phyloP scores from a whole-genome alignment of 2,329 filamentous ascomycete species.

The Aplosporella prunicola region DNA sequence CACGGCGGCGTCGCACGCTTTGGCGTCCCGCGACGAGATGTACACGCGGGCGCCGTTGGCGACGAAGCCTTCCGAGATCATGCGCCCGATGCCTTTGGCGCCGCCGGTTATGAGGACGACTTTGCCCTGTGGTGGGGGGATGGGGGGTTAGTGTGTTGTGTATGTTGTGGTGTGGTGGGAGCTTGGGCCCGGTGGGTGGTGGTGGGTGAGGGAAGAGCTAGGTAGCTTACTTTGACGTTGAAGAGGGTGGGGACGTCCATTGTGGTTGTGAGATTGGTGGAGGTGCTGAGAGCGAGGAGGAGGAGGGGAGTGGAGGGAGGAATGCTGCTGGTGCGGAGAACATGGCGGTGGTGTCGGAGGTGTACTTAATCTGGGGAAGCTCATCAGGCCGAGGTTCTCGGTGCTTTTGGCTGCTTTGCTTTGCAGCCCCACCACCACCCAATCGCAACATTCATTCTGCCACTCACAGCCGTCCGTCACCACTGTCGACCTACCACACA shows the following conservation, averaged over 20 bases:
- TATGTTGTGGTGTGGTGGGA: neutral
- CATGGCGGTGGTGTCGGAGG: slow-evolving; percentile 5
- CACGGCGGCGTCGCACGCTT: slow-evolving; percentile 49
- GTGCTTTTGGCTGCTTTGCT: neutral
- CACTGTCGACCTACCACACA: neutral
- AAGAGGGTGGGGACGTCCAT: slow-evolving; percentile 30
- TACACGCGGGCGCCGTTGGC: slow-evolving; percentile 58
- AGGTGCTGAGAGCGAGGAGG: neutral
- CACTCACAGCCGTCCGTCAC: too few relatives aligned
- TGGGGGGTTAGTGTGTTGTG: neutral
- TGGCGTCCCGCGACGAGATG: slow-evolving; percentile 57
- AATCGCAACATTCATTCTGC: too few relatives aligned
- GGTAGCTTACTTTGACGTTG: slow-evolving; percentile 23
- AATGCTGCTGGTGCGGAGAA: too few relatives aligned
- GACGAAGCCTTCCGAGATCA: slow-evolving; percentile 60
- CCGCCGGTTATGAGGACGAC: slow-evolving; percentile 39
- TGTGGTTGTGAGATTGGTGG: slow-evolving; percentile 7
- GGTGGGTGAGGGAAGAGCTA: neutral
- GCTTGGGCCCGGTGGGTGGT: neutral
- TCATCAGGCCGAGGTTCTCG: slow-evolving; percentile 6
- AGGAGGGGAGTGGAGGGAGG: neutral
- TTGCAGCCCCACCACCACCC: too few relatives aligned
- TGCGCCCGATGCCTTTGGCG: slow-evolving; percentile 53
- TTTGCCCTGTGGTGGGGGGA: slow-evolving; percentile 24
- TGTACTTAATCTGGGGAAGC: slow-evolving; percentile 8